Base-by-base conservation (phyloP, 2,329 filamentous ascomycete species). In the Aspergillus proliferans region DNA sequence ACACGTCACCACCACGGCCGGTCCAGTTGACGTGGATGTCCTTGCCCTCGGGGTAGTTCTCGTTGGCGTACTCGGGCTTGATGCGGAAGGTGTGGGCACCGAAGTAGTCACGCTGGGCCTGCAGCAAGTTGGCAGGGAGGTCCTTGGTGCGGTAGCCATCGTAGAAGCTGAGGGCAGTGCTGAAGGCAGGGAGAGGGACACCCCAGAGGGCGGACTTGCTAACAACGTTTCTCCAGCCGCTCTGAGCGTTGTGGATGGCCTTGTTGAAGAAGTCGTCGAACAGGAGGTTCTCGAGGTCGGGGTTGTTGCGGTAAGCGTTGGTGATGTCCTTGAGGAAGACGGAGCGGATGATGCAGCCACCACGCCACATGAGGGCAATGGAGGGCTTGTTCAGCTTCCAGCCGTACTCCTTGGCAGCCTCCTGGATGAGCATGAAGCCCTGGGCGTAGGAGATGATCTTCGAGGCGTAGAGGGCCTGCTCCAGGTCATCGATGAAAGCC, bases 311-410 rank as follows among this genome's bases (percentile, higher is more conserved):
- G 84, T 96, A 98, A 47, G 93, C 93, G 59, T 86, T 86, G 64
- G 93, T 98, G 77, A 98, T 98, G 74, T 98, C 92, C 85, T 97
- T 97, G 60, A 98, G 80, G 89, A 98, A 98, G 70, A 98, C 93
- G 59, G 93, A 97, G 74, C 93, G 92, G 78, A 98, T 98, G 67
- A 98, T 98, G 83, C 93, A 98, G 64, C 93, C 93, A 78, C 93
- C 93, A 73, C 93, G 89, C 93, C 93, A 98, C 93, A 98, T 98
- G 70, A 98, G 87, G 64, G 93, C 93, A 68, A 98, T 98, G 65
- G 94, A 95, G 59, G 93, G 93, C 87, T 97, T 97, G 87, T 98
- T 96, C 63, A 98, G 86, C 83, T 96, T 96, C 93, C 93, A 98
- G 63, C 77, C 75, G 79, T 94, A 98, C 74, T 97, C 88, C 76